phyloP scores from a whole-genome alignment of 164 flowering plant species.

The Magnolia changhungtana region DNA sequence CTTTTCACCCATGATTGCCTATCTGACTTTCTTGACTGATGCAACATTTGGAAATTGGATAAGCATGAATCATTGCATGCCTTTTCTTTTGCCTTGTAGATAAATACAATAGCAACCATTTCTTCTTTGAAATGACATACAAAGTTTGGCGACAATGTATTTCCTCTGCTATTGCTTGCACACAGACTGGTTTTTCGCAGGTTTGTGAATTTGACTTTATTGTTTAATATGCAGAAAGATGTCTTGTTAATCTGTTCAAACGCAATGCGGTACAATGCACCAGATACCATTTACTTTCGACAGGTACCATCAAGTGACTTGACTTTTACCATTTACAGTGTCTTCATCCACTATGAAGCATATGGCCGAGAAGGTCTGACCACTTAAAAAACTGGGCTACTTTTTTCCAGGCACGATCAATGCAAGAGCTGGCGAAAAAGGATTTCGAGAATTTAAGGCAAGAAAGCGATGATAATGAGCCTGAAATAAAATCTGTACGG shows the following conservation, averaged over 20 bases:
- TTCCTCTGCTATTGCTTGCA: neutral
- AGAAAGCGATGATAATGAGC: slow-evolving; percentile 56
- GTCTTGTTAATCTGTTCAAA: slow-evolving; percentile 76
- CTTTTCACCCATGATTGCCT: neutral
- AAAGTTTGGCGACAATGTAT: neutral
- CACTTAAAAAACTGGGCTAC: neutral
- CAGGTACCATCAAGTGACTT: slow-evolving; percentile 49
- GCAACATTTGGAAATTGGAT: neutral
- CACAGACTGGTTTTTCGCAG: neutral
- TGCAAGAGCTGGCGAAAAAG: slow-evolving; percentile 83
- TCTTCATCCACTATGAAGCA: neutral
- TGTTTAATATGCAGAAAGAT: slow-evolving; percentile 60
- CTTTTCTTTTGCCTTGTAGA: neutral
- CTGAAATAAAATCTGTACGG: slow-evolving; percentile 38
- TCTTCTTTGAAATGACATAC: neutral
- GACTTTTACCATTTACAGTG: neutral
- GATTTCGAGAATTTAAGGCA: slow-evolving; percentile 80
- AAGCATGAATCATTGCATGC: neutral
- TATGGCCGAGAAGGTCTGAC: neutral
- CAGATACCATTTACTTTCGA: slow-evolving; percentile 81
- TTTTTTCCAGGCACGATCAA: slow-evolving; percentile 66
- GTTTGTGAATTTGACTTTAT: neutral
- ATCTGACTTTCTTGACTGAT: neutral
- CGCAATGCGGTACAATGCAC: slow-evolving; percentile 90
- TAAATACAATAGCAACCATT: neutral